A percentile compares a stretch with the other conserved stretches of the same genome.
Conservation (phyloP, 2,329 filamentous ascomycete species). For the Fusarium odoratissimum region DNA sequence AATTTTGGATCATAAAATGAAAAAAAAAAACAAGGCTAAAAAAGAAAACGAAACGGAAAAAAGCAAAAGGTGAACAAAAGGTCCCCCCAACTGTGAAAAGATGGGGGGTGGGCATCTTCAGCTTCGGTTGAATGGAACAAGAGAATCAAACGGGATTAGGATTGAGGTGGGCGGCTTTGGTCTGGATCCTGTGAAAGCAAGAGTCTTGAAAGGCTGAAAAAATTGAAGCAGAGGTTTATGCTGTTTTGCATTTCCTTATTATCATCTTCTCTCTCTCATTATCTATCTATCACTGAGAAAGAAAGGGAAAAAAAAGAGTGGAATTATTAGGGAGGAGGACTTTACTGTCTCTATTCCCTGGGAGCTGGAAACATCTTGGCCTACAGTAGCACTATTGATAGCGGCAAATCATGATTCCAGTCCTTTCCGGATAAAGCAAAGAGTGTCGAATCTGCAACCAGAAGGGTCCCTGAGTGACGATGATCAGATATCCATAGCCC, state of each 20-base stretch:
- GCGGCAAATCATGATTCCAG: slow-evolving; percentile 33
- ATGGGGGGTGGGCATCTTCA: slow-evolving; percentile 27
- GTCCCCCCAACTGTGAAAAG: not conserved
- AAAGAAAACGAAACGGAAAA: not conserved
- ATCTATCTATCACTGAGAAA: not conserved
- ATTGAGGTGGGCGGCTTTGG: slow-evolving; percentile 45
- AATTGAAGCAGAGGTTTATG: slow-evolving; percentile 29
- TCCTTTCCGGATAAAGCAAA: slow-evolving; percentile 34
- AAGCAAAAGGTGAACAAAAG: slow-evolving; percentile 6
- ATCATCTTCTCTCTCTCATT: not conserved
- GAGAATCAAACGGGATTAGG: slow-evolving; percentile 38
- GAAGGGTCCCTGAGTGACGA: slow-evolving; percentile 1
- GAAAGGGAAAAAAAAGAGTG: not conserved
- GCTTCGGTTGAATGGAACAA: slow-evolving; percentile 43
- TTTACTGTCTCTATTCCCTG: slow-evolving; percentile 25
- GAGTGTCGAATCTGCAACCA: slow-evolving; percentile 10
- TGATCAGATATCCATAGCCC: slow-evolving; percentile 14
- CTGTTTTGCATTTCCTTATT: slow-evolving; percentile 12
- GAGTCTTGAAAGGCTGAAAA: slow-evolving; percentile 16
- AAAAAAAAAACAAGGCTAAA: not conserved
- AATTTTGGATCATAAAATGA: not conserved
- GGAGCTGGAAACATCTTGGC: not conserved
- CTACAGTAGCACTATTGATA: slow-evolving; percentile 27
- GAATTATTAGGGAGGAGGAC: slow-evolving; percentile 8
- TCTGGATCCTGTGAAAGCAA: slow-evolving; percentile 42